phyloP scores from a whole-genome alignment of 1,284 basidiomycete species.

The Sphaerobolus stellatus region DNA sequence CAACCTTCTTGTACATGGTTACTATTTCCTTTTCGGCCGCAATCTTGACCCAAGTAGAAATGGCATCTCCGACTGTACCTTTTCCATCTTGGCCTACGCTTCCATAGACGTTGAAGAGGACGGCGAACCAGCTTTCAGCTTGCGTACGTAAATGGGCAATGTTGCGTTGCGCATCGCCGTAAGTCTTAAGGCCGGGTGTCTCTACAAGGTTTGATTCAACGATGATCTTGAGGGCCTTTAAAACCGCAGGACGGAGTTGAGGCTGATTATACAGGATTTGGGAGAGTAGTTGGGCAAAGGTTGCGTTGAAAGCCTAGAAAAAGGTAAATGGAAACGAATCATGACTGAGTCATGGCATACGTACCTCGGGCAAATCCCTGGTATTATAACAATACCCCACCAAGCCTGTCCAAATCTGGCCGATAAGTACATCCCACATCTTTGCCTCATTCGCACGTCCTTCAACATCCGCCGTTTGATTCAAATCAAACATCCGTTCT shows the following conservation, averaged over 20 bases:
- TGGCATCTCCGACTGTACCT: slow-evolving; percentile 85
- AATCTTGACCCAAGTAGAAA: slow-evolving; percentile 84
- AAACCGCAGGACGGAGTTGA: slow-evolving; percentile 77
- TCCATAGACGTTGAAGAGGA: slow-evolving; percentile 96
- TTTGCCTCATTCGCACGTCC: slow-evolving; percentile 83
- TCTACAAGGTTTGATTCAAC: slow-evolving; percentile 69
- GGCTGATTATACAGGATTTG: slow-evolving; percentile 90
- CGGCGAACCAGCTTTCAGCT: slow-evolving; percentile 89
- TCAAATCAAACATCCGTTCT: slow-evolving; percentile 88
- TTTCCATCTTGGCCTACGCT: slow-evolving; percentile 77
- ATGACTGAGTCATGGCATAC: slow-evolving; percentile 5
- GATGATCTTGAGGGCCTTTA: slow-evolving; percentile 78
- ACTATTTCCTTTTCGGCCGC: slow-evolving; percentile 71
- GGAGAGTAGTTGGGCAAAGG: slow-evolving; percentile 85
- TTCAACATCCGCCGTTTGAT: slow-evolving; percentile 72
- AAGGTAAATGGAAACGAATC: slow-evolving; percentile 4
- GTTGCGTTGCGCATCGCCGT: slow-evolving; percentile 64
- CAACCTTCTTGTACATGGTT: slow-evolving; percentile 80
- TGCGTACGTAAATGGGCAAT: slow-evolving; percentile 74
- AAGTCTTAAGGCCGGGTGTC: slow-evolving; percentile 42
- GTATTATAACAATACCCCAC: slow-evolving; percentile 76
- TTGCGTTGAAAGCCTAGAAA: slow-evolving; percentile 63
- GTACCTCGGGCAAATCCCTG: slow-evolving; percentile 56
- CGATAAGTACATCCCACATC: slow-evolving; percentile 89
- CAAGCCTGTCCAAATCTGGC: slow-evolving; percentile 92